A percentile compares a stretch with the other conserved stretches of the same genome.
Conservation (phyloP, 2,329 filamentous ascomycete species). For the Cladophialophora chaetospira region DNA sequence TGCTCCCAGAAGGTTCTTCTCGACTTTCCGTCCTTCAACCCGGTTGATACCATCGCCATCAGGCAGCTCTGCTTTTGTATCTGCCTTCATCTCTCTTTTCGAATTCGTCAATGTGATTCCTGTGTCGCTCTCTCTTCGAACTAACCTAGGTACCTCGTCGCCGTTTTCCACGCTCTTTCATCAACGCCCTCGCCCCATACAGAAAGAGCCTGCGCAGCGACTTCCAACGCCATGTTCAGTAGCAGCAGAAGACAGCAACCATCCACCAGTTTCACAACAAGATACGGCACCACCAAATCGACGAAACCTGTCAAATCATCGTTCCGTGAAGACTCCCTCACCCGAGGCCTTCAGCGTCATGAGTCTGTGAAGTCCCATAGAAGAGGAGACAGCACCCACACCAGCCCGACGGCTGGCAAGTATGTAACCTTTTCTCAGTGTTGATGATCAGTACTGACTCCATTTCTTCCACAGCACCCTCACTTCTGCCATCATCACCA, state of each 20-base stretch:
- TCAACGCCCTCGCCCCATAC: not conserved
- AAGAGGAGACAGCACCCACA: constrained; percentile 36
- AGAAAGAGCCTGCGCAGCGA: not conserved
- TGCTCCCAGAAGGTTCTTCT: constrained; percentile 10
- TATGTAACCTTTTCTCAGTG: constrained; percentile 33
- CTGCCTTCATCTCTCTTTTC: constrained; percentile 1
- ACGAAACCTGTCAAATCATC: constrained; percentile 38
- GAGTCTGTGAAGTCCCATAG: constrained; percentile 29
- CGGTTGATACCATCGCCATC: constrained; percentile 13
- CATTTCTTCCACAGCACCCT: constrained; percentile 48
- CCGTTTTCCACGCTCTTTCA: not conserved
- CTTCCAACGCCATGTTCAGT: constrained; percentile 22
- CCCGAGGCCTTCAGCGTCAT: constrained; percentile 26
- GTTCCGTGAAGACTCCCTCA: constrained; percentile 37
- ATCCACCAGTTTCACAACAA: constrained; percentile 43
- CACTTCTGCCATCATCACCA: constrained; percentile 72
- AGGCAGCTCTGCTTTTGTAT: constrained; percentile 18
- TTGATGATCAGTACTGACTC: constrained; percentile 5
- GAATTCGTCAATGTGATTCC: constrained; percentile 1
- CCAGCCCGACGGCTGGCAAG: constrained; percentile 40
- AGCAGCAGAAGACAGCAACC: constrained; percentile 31
- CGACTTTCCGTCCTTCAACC: constrained; percentile 2
- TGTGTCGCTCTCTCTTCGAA: not conserved
- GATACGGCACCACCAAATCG: constrained; percentile 47
- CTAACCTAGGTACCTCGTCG: not conserved